These are phyloP conservation scores for Agrocybe pediades DNA, from an alignment of 768 basidiomycete genomes.

Conservation along the genomic window DNA sequence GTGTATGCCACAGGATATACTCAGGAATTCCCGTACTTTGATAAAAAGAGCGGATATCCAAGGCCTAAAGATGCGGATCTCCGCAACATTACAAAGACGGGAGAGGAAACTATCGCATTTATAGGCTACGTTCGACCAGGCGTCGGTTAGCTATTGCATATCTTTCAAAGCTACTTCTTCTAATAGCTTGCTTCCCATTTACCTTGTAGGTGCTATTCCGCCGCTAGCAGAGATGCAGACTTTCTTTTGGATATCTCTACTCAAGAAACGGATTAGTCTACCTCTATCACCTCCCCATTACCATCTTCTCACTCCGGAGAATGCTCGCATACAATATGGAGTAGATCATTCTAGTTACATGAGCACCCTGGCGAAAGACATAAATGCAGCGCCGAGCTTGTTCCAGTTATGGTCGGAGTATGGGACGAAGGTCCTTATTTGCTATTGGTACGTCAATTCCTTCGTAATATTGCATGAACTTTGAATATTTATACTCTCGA, in stretches of 20 bases:
- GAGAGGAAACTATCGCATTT: constrained; percentile 51
- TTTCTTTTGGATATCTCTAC: constrained; percentile 56
- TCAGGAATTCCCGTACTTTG: constrained; percentile 44
- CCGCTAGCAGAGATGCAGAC: constrained; percentile 63
- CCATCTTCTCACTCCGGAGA: constrained; percentile 52
- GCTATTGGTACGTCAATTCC: constrained; percentile 48
- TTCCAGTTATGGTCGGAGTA: constrained; percentile 47
- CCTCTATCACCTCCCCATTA: constrained; percentile 51
- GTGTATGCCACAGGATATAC: constrained; percentile 52
- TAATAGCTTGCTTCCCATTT: too few relatives aligned
- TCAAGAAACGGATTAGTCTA: constrained; percentile 41
- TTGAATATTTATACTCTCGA: not conserved
- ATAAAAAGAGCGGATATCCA: constrained; percentile 37
- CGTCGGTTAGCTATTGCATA: constrained; percentile 40
- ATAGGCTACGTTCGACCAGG: constrained; percentile 61
- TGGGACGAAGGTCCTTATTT: constrained; percentile 49
- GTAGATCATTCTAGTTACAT: constrained; percentile 61
- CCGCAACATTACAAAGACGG: constrained; percentile 41
- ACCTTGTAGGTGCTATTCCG: constrained; percentile 57
- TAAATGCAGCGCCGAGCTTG: constrained; percentile 54
- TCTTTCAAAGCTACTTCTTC: constrained; percentile 10
- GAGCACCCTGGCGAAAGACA: constrained; percentile 57
- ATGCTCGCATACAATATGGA: constrained; percentile 58
- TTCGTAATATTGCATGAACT: not conserved
- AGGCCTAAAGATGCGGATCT: constrained; percentile 43